Evolutionary conservation across 208 protist genomes (phyloP).

Genomic region (Balamuthia mandrillaris): DNA sequence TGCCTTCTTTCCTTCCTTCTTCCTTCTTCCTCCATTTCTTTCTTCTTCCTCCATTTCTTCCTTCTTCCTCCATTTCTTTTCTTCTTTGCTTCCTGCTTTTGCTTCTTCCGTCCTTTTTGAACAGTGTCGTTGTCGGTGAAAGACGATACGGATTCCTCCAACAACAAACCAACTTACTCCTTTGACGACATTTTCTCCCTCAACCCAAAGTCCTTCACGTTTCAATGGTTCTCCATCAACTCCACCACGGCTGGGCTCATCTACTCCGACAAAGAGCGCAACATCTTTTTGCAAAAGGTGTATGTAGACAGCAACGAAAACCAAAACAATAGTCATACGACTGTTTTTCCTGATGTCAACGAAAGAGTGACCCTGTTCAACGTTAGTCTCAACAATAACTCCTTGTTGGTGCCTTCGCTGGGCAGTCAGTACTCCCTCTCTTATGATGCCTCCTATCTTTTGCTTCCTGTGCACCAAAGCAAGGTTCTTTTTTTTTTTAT

Average conservation of each 20-base stretch:
- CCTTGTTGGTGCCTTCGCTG: background rate
- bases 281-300: background rate
- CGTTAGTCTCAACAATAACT: no score
- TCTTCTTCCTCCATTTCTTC: no score
- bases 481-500: background rate
- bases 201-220: background rate
- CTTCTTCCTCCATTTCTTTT: no score
- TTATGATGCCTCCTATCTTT: background rate
- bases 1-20: no score
- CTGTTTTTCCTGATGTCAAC: background rate
- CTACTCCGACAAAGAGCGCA: background rate
- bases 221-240: background rate
- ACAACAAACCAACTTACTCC: background rate
- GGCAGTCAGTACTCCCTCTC: background rate
- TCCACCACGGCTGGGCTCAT: background rate
- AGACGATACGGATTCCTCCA: no score
- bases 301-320: no score
- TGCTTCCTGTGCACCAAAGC: background rate
- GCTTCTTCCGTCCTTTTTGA: no score
- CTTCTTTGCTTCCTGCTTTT: no score
- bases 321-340: background rate
- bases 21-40: no score
- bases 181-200: constrained; percentile 4
- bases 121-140: no score
- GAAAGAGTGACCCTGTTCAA: background rate